Conservation (phyloP, 2,329 filamentous ascomycete species). For the Periconia sp. region DNA sequence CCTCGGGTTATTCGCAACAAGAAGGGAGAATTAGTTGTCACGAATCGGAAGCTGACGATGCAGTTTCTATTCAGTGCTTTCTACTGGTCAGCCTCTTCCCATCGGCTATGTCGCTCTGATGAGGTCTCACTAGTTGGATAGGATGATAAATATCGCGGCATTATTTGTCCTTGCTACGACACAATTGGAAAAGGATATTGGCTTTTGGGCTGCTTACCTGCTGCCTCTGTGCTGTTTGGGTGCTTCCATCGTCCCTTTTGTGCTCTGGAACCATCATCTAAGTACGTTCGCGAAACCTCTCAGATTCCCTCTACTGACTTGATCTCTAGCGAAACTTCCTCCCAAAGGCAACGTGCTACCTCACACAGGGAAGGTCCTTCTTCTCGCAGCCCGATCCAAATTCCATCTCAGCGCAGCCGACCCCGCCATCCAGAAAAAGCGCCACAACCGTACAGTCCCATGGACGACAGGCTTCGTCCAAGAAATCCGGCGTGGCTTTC, state of each 20-base stretch:
- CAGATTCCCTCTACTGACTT: too few relatives aligned
- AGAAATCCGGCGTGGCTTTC: slow-evolving; percentile 24
- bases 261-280: slow-evolving; percentile 35
- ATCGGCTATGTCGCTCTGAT: slow-evolving; percentile 8
- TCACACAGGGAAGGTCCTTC: slow-evolving; percentile 7
- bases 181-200: slow-evolving; percentile 69
- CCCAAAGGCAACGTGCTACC: slow-evolving; percentile 21
- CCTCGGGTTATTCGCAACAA: slow-evolving; percentile 14
- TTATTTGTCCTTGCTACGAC: slow-evolving; percentile 67
- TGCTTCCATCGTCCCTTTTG: slow-evolving; percentile 62
- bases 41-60: slow-evolving; percentile 28
- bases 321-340: slow-evolving; percentile 11
- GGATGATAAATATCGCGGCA: slow-evolving; percentile 69
- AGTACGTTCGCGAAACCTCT: slow-evolving; percentile 1
- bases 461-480: slow-evolving; percentile 26
- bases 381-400: slow-evolving; percentile 14
- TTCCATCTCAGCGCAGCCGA: slow-evolving; percentile 22
- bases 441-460: slow-evolving; percentile 9
- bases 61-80: slow-evolving; percentile 40
- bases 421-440: slow-evolving; percentile 12
- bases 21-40: slow-evolving; percentile 28
- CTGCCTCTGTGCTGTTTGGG: slow-evolving; percentile 68
- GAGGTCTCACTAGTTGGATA: slow-evolving; percentile 43
- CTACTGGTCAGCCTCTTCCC: slow-evolving; percentile 34
- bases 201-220: slow-evolving; percentile 71